Evolutionary conservation across 345 rosid species (phyloP), one percentile per base, ranked within the genome.

Genomic region (Fremontodendron californicum): DNA sequence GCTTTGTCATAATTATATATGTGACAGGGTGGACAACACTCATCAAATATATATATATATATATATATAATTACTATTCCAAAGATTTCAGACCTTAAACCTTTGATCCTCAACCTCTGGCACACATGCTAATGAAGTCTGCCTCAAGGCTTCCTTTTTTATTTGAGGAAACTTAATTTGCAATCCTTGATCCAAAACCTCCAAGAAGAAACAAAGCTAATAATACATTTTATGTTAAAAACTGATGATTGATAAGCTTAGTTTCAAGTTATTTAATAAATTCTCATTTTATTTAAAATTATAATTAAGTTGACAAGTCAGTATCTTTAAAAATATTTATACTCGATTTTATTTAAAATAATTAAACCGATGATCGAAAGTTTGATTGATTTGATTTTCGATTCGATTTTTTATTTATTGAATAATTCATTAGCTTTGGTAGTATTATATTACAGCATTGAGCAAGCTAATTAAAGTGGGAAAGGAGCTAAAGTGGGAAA

Each of bases 111-210:
- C 42, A 35, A 55, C 19, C 27, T 23, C 68, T 55, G 69, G 52
- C 45, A 13, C 74, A 66, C 68, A 74, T 74, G 78, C 37, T 42
- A 31, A 43, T 78, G 55, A 54, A 64, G 58, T 73, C 46, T 73
- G 58, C 25, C 67, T 9, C 61, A 54, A 73, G 40, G 40, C 58
- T 23, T 62, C 15, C 19, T 35, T 35, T 37, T 60, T 12, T 1
- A 4, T 11, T 54, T 40, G 4, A 15, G 40, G 54, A 13, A 3
- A 4, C 63, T 10, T 58, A 11, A 4, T 58, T 58, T 57, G 25
- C 58, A 52, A 52, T 25, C 16, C 58, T 52, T 7, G 52, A 52
- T 52, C 10, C 3, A 52, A n/a, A n/a, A 9, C 1, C 48, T 43
- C 15, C 13, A 8, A 9, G 0, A 10, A 1, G 1, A 12, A 12